A percentile compares a stretch with the other conserved stretches of the same genome.
Conservation (phyloP, 2,329 filamentous ascomycete genomes). For the Beauveria medogensis region DNA sequence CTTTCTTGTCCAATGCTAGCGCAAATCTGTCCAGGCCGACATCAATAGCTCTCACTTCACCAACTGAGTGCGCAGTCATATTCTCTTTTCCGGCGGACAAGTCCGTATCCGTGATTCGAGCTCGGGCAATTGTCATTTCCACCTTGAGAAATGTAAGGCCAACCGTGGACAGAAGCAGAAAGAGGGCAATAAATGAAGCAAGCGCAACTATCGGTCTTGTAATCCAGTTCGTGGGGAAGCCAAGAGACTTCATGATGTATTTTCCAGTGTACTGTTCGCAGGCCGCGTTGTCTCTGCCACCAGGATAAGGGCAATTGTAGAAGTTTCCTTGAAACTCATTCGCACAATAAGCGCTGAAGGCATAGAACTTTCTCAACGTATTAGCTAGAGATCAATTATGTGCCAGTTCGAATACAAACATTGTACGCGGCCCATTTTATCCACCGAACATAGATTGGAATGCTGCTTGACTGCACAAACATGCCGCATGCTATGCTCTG, state of each 20-base stretch:
- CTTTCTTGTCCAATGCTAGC: constrained; percentile 55
- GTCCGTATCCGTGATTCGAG: constrained; percentile 51
- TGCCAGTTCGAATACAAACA: constrained; percentile 25
- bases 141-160: constrained; percentile 57
- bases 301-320: constrained; percentile 61
- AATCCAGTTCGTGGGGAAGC: constrained; percentile 61
- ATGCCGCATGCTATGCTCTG: constrained; percentile 70
- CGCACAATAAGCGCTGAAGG: constrained; percentile 59
- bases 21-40: constrained; percentile 58
- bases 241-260: constrained; percentile 61
- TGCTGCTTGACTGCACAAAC: constrained; percentile 65
- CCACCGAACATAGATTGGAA: constrained; percentile 73
- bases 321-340: constrained; percentile 68
- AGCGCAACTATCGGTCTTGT: constrained; percentile 57
- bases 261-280: constrained; percentile 62
- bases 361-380: constrained; percentile 46
- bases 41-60: constrained; percentile 51
- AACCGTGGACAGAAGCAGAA: constrained; percentile 52
- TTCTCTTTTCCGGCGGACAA: constrained; percentile 64
- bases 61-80: constrained; percentile 45
- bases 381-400: constrained; percentile 13
- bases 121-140: constrained; percentile 61
- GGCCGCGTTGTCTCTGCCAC: constrained; percentile 53
- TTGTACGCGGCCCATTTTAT: constrained; percentile 60
- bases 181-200: constrained; percentile 54